These are phyloP conservation scores for Xylaria intraflava DNA, from an alignment of 495 filamentous ascomycete genomes.

Conservation along the genomic window DNA sequence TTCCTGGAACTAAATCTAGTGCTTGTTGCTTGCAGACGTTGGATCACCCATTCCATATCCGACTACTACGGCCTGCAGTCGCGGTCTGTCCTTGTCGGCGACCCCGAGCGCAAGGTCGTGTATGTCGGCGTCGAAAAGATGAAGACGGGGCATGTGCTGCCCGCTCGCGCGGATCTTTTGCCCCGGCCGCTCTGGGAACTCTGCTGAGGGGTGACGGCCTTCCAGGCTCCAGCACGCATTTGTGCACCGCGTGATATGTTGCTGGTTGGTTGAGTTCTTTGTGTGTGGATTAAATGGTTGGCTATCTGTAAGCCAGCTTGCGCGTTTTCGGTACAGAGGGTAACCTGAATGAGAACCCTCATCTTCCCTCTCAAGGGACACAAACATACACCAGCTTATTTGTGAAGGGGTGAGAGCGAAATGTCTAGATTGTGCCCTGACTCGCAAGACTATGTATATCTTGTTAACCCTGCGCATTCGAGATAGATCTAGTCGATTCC, in stretches of 20 bases:
- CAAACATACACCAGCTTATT: too few species aligned
- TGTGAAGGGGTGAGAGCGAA: too few species aligned
- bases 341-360: too few species aligned
- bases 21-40: slow-evolving; percentile 53
- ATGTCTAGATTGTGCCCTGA: too few species aligned
- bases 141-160: slow-evolving; percentile 21
- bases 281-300: background rate
- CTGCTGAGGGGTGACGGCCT: slow-evolving; percentile 32
- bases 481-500: too few species aligned
- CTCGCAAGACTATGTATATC: too few species aligned
- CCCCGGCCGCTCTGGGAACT: slow-evolving; percentile 57
- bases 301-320: background rate
- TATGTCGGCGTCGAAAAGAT: slow-evolving; percentile 71
- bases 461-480: too few species aligned
- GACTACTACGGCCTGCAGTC: slow-evolving; percentile 87
- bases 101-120: slow-evolving; percentile 72
- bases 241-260: background rate
- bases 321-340: too few species aligned
- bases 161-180: slow-evolving; percentile 31
- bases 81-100: slow-evolving; percentile 70
- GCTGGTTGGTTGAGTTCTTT: background rate
- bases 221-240: background rate
- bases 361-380: too few species aligned
- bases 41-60: slow-evolving; percentile 89
- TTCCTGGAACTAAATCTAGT: slow-evolving; percentile 15